Evolutionary conservation across 441 rosid species (phyloP).

Genomic region (Breynia disticha): DNA sequence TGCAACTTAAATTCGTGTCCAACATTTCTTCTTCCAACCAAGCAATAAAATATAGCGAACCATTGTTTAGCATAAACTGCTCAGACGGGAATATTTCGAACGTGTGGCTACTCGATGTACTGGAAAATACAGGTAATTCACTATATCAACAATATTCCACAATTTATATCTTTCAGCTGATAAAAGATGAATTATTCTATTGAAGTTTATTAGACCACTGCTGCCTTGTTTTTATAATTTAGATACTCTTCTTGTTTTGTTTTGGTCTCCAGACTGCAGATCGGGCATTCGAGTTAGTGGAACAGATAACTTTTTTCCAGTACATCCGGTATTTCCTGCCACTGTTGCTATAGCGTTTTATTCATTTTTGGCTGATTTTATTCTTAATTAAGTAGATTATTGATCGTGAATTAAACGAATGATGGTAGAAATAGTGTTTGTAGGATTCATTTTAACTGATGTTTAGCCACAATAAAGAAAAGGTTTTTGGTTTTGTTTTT

Average conservation of each 20-base stretch:
- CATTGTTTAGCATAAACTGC: constrained; percentile 2
- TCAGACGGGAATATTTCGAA: too few species aligned
- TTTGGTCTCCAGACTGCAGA: constrained; percentile 4
- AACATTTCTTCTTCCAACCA: constrained; percentile 10
- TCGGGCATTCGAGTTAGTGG: neutral
- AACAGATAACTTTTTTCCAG: constrained; percentile 6
- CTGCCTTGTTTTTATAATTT: neutral
- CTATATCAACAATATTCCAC: too few species aligned
- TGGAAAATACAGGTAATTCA: too few species aligned
- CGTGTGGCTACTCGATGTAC: too few species aligned
- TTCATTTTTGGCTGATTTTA: neutral
- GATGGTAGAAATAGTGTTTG: neutral
- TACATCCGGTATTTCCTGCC: constrained; percentile 11
- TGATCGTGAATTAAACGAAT: neutral
- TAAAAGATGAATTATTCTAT: too few species aligned
- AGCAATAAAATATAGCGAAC: constrained; percentile 6
- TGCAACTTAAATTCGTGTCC: constrained; percentile 21
- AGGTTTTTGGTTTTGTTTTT: too few species aligned
- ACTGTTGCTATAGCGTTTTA: neutral
- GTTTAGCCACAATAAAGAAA: too few species aligned
- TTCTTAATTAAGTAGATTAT: neutral
- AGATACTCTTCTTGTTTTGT: neutral
- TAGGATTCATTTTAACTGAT: neutral
- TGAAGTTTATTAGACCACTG: too few species aligned
- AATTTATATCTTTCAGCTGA: too few species aligned